Conservation (phyloP, 106 monocot species). For the Dendrobium huoshanense region DNA sequence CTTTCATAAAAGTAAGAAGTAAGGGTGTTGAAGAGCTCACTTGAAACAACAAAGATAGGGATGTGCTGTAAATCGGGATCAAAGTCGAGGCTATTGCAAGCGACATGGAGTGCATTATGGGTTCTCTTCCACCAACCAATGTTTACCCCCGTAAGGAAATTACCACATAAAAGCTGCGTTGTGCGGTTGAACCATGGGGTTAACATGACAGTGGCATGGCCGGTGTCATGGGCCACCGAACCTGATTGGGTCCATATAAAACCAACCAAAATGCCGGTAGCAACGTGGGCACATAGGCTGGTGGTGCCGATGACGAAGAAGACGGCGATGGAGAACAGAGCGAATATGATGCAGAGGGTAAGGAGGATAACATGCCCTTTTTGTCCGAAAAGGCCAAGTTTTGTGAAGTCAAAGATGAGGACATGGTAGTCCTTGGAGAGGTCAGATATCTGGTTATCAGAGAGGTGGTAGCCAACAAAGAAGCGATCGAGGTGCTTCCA, state of each 20-base stretch:
- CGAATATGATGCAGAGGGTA: constrained; percentile 5
- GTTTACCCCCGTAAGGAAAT: too few relatives aligned
- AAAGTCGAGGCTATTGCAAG: too few relatives aligned
- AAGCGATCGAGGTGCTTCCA: constrained; percentile 35
- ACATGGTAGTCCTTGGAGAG: constrained; percentile 40
- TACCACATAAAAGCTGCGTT: too few relatives aligned
- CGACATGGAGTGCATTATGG: too few relatives aligned
- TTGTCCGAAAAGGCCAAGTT: constrained; percentile 28
- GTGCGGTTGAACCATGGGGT: neutral
- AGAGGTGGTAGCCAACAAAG: constrained; percentile 15
- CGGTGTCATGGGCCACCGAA: constrained; percentile 36
- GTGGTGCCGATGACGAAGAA: constrained; percentile 12
- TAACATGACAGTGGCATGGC: constrained; percentile 27
- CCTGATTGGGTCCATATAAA: constrained; percentile 41
- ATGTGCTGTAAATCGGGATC: too few relatives aligned
- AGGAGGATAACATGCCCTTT: constrained; percentile 12
- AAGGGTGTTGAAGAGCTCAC: too few relatives aligned
- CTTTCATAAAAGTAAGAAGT: too few relatives aligned
- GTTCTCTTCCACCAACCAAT: too few relatives aligned
- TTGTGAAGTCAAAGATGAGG: constrained; percentile 30
- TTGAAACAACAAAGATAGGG: too few relatives aligned
- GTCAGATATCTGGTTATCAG: constrained; percentile 31
- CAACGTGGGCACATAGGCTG: constrained; percentile 14
- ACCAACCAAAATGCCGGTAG: constrained; percentile 20
- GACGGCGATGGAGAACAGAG: constrained; percentile 16